These are phyloP conservation scores for Corylus avellana DNA, from an alignment of 306 rosid genomes.

Conservation along the genomic window DNA sequence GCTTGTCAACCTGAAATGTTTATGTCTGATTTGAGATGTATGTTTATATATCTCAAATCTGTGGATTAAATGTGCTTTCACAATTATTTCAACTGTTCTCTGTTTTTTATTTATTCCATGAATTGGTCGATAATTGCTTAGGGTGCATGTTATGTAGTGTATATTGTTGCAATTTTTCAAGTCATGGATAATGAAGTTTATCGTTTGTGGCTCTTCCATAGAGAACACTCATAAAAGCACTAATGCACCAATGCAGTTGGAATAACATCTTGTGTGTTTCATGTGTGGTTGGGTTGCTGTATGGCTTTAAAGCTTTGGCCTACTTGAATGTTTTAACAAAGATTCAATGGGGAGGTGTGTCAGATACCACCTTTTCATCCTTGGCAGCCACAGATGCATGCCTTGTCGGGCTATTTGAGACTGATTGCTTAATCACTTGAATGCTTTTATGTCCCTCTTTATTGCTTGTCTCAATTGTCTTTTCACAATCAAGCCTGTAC, in stretches of 20 bases:
- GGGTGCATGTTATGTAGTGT: background rate
- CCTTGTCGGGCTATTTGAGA: background rate
- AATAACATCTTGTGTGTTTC: background rate
- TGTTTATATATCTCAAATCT: background rate
- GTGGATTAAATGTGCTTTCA: background rate
- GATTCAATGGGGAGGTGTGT: background rate
- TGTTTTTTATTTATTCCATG: background rate
- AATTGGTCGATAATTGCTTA: background rate
- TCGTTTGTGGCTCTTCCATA: background rate
- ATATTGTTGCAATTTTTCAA: background rate
- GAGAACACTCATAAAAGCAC: background rate
- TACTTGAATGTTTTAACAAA: background rate
- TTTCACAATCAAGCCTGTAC: background rate
- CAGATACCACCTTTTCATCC: background rate
- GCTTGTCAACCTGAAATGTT: background rate
- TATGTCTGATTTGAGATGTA: background rate
- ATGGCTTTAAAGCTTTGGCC: background rate
- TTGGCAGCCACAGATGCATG: background rate
- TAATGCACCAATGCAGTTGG: background rate
- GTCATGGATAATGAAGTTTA: background rate
- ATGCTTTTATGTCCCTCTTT: background rate
- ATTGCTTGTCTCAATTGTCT: background rate
- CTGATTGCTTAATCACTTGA: background rate
- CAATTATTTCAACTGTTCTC: background rate
- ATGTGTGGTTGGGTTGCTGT: background rate